These are phyloP conservation scores for Camelina sativa DNA, from an alignment of 345 rosid genomes.

Conservation along the genomic window DNA sequence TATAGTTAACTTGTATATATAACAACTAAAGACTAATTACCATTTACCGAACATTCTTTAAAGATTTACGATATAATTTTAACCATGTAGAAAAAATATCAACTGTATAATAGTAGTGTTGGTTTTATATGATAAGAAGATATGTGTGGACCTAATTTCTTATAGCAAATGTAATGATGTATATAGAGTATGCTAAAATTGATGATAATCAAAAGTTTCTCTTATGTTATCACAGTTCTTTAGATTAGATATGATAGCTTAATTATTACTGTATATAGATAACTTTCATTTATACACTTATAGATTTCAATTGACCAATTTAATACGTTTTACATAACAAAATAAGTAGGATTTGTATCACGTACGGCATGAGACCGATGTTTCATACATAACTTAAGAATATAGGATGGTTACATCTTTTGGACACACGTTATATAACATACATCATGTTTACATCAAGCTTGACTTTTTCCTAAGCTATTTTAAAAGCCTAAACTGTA, in stretches of 20 bases:
- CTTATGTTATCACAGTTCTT: background rate
- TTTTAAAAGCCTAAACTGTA: background rate
- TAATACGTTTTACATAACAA: background rate
- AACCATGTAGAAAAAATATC: background rate
- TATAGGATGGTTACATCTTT: conserved; percentile 6
- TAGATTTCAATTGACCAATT: background rate
- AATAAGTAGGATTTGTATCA: background rate
- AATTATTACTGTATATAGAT: background rate
- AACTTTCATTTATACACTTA: background rate
- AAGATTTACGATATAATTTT: background rate
- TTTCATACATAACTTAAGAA: conserved; percentile 3
- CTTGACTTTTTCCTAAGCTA: conserved; percentile 21
- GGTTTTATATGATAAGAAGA: background rate
- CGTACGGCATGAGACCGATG: background rate
- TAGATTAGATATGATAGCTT: background rate
- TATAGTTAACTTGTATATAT: too few relatives aligned
- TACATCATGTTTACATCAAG: conserved; percentile 6
- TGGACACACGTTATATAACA: conserved; percentile 2
- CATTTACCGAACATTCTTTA: too few relatives aligned
- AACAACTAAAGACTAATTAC: too few relatives aligned
- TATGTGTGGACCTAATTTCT: conserved; percentile 6
- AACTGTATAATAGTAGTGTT: background rate
- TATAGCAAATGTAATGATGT: background rate
- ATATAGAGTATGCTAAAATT: background rate
- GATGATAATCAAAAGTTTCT: background rate